Evolutionary conservation across 169 alveolate species (phyloP).

Genomic region (Eimeria maxima): DNA sequence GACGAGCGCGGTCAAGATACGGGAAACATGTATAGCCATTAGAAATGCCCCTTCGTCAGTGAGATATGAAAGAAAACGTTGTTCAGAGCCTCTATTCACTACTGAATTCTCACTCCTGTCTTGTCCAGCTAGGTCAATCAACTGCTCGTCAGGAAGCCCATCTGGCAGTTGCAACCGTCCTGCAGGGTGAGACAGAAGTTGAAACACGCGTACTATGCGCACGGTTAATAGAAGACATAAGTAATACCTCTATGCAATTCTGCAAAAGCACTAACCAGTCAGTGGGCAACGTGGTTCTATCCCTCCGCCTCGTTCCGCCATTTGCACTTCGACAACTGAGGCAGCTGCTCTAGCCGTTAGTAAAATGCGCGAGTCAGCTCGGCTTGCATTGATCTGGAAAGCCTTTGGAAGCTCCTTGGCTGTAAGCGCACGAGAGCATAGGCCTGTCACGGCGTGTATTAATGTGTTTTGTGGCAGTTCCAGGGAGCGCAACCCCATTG

Average conservation of each 20-base stretch:
- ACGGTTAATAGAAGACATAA: background rate
- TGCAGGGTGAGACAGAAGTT: background rate
- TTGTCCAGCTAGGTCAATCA: background rate
- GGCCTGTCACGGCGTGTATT: slow-evolving; percentile 51
- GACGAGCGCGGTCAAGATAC: slow-evolving; percentile 54
- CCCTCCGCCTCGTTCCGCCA: slow-evolving; percentile 45
- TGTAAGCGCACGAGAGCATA: slow-evolving; percentile 70
- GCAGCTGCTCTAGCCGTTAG: slow-evolving; percentile 57
- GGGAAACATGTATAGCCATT: slow-evolving; percentile 70
- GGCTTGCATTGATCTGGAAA: slow-evolving; percentile 53
- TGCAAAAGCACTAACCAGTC: slow-evolving; percentile 18
- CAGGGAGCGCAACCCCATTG: background rate
- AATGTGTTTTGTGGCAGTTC: background rate
- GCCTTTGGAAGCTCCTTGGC: slow-evolving; percentile 77
- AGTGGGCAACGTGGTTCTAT: slow-evolving; percentile 64
- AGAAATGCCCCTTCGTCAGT: slow-evolving; percentile 69
- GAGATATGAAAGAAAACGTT: slow-evolving; percentile 13
- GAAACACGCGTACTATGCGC: background rate
- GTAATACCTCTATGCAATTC: background rate
- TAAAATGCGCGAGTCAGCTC: slow-evolving; percentile 62
- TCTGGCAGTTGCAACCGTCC: slow-evolving; percentile 59
- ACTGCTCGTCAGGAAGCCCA: slow-evolving; percentile 75
- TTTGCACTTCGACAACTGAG: slow-evolving; percentile 32
- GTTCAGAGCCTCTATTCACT: background rate
- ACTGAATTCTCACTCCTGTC: background rate